Conservation (phyloP, 164 flowering plant species). For the Umbellularia californica region DNA sequence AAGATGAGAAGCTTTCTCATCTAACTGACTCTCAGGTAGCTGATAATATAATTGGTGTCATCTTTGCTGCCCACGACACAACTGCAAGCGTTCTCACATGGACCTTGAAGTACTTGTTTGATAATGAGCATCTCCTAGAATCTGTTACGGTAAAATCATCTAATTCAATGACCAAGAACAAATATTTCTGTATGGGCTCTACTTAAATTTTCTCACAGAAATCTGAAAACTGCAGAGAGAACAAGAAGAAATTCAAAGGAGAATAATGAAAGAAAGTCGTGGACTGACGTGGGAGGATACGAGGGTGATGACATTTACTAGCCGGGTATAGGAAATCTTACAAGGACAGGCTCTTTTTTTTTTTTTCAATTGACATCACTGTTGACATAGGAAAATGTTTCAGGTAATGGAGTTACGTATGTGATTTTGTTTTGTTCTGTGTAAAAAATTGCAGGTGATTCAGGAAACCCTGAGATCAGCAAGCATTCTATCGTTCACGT, state of each 20-base stretch:
- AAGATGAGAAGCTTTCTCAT: conserved; percentile 19
- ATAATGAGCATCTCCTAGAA: conserved; percentile 42
- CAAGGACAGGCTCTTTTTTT: not conserved
- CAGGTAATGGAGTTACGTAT: not conserved
- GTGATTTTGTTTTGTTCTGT: too few species aligned
- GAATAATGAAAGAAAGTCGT: conserved; percentile 36
- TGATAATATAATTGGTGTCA: conserved; percentile 82
- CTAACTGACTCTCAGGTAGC: conserved; percentile 71
- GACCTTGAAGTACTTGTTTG: conserved; percentile 71
- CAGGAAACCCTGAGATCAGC: conserved; percentile 76
- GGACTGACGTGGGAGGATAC: conserved; percentile 77
- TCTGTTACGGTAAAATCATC: conserved; percentile 53
- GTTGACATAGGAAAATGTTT: not conserved
- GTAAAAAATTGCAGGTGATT: conserved; percentile 42
- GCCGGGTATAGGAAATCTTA: conserved; percentile 35
- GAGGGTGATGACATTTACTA: conserved; percentile 63
- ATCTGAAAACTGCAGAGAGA: conserved; percentile 45
- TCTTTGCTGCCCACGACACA: conserved; percentile 92
- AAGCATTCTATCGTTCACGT: conserved; percentile 74
- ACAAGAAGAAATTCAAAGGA: conserved; percentile 50
- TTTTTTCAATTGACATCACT: not conserved
- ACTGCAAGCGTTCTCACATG: conserved; percentile 91
- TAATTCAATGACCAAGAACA: too few species aligned
- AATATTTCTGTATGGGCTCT: too few species aligned
- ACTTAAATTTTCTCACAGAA: not conserved